Evolutionary conservation across 2,329 filamentous ascomycete species (phyloP).

Genomic region (Grosmannia penicillata): DNA sequence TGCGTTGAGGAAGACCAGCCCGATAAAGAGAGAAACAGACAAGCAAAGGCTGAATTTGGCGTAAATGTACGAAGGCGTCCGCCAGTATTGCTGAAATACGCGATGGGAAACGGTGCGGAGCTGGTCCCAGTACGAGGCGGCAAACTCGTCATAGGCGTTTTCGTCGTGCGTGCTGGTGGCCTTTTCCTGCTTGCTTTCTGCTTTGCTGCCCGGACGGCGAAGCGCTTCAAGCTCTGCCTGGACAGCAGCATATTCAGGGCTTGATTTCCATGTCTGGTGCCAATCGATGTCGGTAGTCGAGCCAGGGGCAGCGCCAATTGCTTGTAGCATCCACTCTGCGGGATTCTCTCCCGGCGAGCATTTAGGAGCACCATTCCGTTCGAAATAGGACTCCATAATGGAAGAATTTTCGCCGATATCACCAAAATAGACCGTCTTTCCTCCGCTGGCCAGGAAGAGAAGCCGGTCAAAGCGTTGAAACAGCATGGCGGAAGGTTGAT

Average conservation of each 20-base stretch:
- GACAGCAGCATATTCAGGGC: slow-evolving; percentile 38
- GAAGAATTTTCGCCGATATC: slow-evolving; percentile 51
- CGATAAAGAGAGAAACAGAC: slow-evolving; percentile 41
- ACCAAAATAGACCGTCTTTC: slow-evolving; percentile 10
- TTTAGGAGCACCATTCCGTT: slow-evolving; percentile 32
- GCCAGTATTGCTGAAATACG: slow-evolving; percentile 70
- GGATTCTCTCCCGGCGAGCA: slow-evolving; percentile 62
- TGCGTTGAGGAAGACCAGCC: slow-evolving; percentile 63
- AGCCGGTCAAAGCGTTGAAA: slow-evolving; percentile 10
- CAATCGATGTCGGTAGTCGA: slow-evolving; percentile 48
- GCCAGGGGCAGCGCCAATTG: slow-evolving; percentile 49
- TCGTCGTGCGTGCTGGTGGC: slow-evolving; percentile 34
- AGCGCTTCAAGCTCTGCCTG: slow-evolving; percentile 38
- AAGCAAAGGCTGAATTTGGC: slow-evolving; percentile 58
- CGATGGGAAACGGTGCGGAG: slow-evolving; percentile 44
- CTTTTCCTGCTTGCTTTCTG: slow-evolving; percentile 2
- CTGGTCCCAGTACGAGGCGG: slow-evolving; percentile 50
- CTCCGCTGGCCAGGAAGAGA: slow-evolving; percentile 6
- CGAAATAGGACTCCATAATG: slow-evolving; percentile 25
- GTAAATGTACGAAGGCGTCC: slow-evolving; percentile 78
- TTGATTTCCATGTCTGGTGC: slow-evolving; percentile 45
- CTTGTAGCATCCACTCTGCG: slow-evolving; percentile 64
- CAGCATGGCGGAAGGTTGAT: slow-evolving; percentile 10
- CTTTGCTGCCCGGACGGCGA: slow-evolving; percentile 17
- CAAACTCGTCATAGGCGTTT: slow-evolving; percentile 44